A percentile compares a stretch with the other conserved stretches of the same genome.
phyloP scores from a whole-genome alignment of 2,329 filamentous ascomycete species.

The Cytospora mali region DNA sequence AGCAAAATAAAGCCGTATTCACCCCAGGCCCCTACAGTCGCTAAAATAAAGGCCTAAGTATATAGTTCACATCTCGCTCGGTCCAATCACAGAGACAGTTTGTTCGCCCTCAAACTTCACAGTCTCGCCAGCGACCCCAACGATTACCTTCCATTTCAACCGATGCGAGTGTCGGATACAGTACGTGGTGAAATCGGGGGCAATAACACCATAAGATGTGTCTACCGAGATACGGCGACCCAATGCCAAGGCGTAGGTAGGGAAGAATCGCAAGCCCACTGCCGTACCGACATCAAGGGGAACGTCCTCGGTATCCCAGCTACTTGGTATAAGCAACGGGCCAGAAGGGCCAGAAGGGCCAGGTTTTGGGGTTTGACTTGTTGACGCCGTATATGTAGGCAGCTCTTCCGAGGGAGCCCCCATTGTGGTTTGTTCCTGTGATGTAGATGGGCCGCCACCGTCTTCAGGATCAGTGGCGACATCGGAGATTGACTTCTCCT shows the following conservation, averaged over 20 bases:
- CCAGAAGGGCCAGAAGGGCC: background rate
- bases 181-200: conserved; percentile 33
- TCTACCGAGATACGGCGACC: background rate
- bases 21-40: too few species aligned
- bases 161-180: conserved; percentile 34
- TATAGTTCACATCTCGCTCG: background rate
- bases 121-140: conserved; percentile 11
- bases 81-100: conserved; percentile 8
- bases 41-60: background rate
- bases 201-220: conserved; percentile 4
- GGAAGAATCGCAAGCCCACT: background rate
- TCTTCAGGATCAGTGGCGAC: too few species aligned
- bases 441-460: too few species aligned
- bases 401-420: background rate
- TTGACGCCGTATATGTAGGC: background rate
- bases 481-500: background rate
- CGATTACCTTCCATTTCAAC: conserved; percentile 30
- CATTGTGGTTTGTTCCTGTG: too few species aligned
- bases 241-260: background rate
- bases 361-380: background rate
- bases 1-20: too few species aligned
- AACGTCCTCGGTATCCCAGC: background rate
- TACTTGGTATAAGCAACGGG: conserved; percentile 3
- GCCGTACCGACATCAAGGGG: conserved; percentile 16
- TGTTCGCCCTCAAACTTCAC: conserved; percentile 5